Conservation (phyloP, 768 basidiomycete genomes). For the Suillus plorans region DNA sequence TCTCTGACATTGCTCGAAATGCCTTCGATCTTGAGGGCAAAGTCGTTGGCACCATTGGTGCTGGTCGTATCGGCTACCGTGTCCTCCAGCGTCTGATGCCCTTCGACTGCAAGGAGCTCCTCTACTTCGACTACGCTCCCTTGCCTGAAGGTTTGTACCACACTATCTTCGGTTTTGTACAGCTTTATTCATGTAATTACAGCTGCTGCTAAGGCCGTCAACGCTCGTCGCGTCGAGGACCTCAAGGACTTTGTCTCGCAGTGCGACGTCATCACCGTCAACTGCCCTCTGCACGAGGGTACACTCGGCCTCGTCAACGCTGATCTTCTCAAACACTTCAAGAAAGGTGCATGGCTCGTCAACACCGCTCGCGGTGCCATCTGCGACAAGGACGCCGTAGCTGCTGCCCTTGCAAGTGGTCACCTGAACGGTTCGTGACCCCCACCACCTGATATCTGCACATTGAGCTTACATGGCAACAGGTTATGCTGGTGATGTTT, state of each 20-base stretch:
- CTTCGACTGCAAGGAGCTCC: conserved; percentile 86
- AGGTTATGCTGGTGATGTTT: conserved; percentile 60
- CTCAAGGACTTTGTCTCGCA: conserved; percentile 60
- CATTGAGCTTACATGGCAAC: background rate
- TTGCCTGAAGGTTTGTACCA: conserved; percentile 54
- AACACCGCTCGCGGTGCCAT: conserved; percentile 95
- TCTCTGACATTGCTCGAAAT: conserved; percentile 77
- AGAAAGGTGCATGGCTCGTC: conserved; percentile 90
- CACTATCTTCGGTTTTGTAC: background rate
- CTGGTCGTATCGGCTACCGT: conserved; percentile 82
- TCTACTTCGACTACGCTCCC: conserved; percentile 86
- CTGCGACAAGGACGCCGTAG: conserved; percentile 80
- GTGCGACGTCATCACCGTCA: conserved; percentile 85
- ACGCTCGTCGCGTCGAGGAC: conserved; percentile 73
- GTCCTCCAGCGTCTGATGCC: conserved; percentile 77
- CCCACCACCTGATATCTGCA: background rate
- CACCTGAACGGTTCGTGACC: conserved; percentile 55
- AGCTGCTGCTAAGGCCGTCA: conserved; percentile 67
- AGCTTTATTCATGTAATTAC: background rate
- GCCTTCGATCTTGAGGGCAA: conserved; percentile 90
- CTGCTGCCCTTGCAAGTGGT: conserved; percentile 74
- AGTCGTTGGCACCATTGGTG: conserved; percentile 88
- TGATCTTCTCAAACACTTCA: conserved; percentile 84
- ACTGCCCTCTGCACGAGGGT: conserved; percentile 85
- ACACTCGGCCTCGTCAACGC: conserved; percentile 79